phyloP scores from a whole-genome alignment of 2,329 filamentous ascomycete genomes.

The Pseudocercospora macadamiae region DNA sequence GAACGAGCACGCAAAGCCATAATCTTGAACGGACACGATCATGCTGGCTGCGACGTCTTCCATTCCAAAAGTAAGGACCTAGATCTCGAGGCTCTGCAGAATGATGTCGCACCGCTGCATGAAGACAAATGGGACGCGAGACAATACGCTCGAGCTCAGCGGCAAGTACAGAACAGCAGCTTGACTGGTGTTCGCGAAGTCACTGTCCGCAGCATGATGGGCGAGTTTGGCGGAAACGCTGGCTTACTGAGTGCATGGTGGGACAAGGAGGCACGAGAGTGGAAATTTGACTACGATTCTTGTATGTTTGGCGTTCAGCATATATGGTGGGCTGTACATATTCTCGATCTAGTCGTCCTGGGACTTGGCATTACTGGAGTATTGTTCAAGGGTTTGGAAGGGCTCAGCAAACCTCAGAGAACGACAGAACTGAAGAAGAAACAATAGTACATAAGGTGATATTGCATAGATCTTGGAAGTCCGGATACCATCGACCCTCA shows the following conservation, averaged over 20 bases:
- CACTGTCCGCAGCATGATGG: slow-evolving; percentile 98
- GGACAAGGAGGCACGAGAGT: slow-evolving; percentile 70
- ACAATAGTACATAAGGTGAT: neutral
- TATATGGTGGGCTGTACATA: slow-evolving; percentile 90
- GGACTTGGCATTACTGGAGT: slow-evolving; percentile 32
- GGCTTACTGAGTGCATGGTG: slow-evolving; percentile 91
- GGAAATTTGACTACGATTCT: slow-evolving; percentile 78
- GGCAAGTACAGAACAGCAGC: slow-evolving; percentile 11
- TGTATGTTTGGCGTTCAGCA: slow-evolving; percentile 85
- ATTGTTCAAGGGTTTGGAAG: slow-evolving; percentile 13
- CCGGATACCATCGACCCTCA: too few species aligned
- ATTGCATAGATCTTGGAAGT: neutral
- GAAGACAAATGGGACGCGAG: slow-evolving; percentile 29
- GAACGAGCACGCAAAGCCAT: slow-evolving; percentile 72
- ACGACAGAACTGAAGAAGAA: slow-evolving; percentile 16
- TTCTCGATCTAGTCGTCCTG: slow-evolving; percentile 63
- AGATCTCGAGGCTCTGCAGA: slow-evolving; percentile 1
- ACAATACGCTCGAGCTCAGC: slow-evolving; percentile 17
- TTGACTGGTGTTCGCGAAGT: slow-evolving; percentile 76
- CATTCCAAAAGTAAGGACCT: slow-evolving; percentile 52
- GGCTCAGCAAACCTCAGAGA: neutral
- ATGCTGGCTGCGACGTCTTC: slow-evolving; percentile 87
- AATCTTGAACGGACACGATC: slow-evolving; percentile 91
- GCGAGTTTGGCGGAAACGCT: slow-evolving; percentile 88
- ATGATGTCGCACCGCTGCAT: neutral